Percentiles rank a stretch among this genome's conserved stretches.
Conservation (phyloP, 495 filamentous ascomycete genomes). For the Penicillium longicatenatum region DNA sequence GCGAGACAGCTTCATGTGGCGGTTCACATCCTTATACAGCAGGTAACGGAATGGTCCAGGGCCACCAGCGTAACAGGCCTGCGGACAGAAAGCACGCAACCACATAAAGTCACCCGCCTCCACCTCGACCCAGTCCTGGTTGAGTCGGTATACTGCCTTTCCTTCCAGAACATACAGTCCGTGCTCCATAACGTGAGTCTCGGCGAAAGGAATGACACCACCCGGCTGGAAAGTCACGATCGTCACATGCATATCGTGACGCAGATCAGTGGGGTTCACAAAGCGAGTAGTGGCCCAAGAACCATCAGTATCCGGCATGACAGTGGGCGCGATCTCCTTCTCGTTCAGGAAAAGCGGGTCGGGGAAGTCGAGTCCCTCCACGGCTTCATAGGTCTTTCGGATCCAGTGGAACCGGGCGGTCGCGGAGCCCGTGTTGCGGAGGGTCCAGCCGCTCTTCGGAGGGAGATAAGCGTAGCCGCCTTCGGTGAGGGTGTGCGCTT, state of each 20-base stretch:
- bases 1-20: conserved; percentile 32
- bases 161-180: conserved; percentile 32
- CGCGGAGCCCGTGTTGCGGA: conserved; percentile 20
- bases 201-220: conserved; percentile 28
- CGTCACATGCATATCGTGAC: conserved; percentile 33
- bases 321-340: conserved; percentile 25
- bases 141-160: conserved; percentile 33
- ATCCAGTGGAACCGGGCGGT: conserved; percentile 34
- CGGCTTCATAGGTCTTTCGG: conserved; percentile 28
- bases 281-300: conserved; percentile 31
- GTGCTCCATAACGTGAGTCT: conserved; percentile 33
- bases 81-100: conserved; percentile 35
- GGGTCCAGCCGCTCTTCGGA: conserved; percentile 27
- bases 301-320: conserved; percentile 28
- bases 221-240: conserved; percentile 32
- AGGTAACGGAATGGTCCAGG: conserved; percentile 36
- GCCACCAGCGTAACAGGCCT: conserved; percentile 35
- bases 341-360: conserved; percentile 30
- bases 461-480: conserved; percentile 30
- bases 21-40: conserved; percentile 36
- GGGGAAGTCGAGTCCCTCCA: conserved; percentile 25
- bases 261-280: conserved; percentile 28
- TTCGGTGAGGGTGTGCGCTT: conserved; percentile 24
- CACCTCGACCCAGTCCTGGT: conserved; percentile 36
- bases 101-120: conserved; percentile 37